Conservation (phyloP, 129 eudicot genomes). For the Helichrysum umbraculigerum region DNA sequence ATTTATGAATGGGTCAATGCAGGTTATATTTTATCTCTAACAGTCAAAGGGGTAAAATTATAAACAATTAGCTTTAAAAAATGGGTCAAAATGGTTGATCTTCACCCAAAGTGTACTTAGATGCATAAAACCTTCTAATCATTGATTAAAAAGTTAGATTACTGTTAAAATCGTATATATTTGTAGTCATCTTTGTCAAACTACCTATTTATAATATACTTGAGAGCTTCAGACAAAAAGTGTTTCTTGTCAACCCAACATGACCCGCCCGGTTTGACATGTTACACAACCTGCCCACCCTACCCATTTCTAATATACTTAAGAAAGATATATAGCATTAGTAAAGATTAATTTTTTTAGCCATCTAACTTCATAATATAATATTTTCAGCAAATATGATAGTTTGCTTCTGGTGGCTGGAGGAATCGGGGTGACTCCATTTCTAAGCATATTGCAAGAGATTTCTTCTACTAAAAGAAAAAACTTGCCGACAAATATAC, state of each 20-base stretch:
- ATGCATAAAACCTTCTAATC: not conserved
- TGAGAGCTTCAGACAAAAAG: not conserved
- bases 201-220: not conserved
- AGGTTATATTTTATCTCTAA: not conserved
- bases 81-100: not conserved
- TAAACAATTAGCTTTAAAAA: not conserved
- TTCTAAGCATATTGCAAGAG: conserved; percentile 76
- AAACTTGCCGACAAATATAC: conserved; percentile 50
- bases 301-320: not conserved
- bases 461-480: conserved; percentile 35
- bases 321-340: not conserved
- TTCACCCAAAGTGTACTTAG: not conserved
- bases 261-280: not conserved
- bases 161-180: no score
- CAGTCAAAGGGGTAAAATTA: not conserved
- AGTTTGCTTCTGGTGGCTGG: conserved; percentile 79
- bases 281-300: not conserved
- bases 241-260: not conserved
- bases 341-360: not conserved
- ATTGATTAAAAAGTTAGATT: no score
- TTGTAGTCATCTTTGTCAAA: not conserved
- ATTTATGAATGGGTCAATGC: conserved; percentile 1
- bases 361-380: conserved; percentile 13
- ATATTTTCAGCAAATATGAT: conserved; percentile 60
- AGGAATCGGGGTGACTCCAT: conserved; percentile 93